Conservation (phyloP, 352 stramenopile species). For the Phytopythium boreale region DNA sequence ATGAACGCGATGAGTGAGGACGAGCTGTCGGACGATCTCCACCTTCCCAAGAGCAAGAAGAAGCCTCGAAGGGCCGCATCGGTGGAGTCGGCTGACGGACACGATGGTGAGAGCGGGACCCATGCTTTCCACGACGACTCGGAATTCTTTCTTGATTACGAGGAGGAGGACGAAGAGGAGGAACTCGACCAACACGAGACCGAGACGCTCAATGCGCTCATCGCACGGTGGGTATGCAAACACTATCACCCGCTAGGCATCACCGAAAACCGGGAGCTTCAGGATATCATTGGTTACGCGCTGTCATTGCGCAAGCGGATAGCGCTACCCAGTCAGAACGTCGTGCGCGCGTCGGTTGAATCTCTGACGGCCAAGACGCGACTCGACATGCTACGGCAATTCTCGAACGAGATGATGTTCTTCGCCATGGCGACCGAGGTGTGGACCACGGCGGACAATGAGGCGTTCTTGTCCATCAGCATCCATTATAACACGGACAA, state of each 20-base stretch:
- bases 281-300: conserved; percentile 40
- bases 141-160: conserved; percentile 12
- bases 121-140: conserved; percentile 86
- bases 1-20: background rate
- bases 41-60: conserved; percentile 1
- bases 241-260: conserved; percentile 44
- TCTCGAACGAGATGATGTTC: conserved; percentile 42
- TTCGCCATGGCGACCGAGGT: conserved; percentile 44
- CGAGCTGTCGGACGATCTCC: conserved; percentile 2
- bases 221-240: conserved; percentile 47
- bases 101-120: conserved; percentile 9
- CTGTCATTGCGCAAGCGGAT: conserved; percentile 31
- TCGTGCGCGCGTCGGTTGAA: conserved; percentile 40
- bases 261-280: conserved; percentile 40
- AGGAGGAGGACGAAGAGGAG: conserved; percentile 5
- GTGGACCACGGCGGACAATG: conserved; percentile 40
- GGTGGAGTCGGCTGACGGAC: conserved; percentile 1
- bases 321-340: conserved; percentile 28
- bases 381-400: conserved; percentile 38
- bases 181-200: conserved; percentile 18
- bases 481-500: conserved; percentile 42
- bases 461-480: conserved; percentile 46
- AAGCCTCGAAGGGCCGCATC: background rate
- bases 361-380: conserved; percentile 38
- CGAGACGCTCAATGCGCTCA: conserved; percentile 36